phyloP scores from a whole-genome alignment of 805 yeast genomes.

The Clavispora asparagi region DNA sequence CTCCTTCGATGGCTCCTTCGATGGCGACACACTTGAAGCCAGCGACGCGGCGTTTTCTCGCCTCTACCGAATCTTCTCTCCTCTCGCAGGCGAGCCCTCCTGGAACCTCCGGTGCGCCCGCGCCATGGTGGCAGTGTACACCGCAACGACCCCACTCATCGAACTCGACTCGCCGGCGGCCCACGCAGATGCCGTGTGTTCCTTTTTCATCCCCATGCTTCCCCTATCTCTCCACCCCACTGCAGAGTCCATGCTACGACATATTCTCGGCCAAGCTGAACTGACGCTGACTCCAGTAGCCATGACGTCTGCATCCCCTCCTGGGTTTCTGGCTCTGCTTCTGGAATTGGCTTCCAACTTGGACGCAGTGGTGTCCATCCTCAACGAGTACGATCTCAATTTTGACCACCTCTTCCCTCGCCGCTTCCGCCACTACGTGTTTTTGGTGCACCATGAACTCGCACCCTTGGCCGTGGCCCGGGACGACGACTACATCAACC shows the following conservation, averaged over 20 bases:
- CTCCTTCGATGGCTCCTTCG: background rate
- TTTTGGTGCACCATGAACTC: conserved; percentile 15
- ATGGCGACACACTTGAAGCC: background rate
- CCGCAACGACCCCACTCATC: background rate
- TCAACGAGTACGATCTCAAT: conserved; percentile 22
- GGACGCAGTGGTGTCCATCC: conserved; percentile 18
- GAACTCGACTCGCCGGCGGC: background rate
- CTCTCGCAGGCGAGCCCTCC: background rate
- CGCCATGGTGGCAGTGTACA: background rate
- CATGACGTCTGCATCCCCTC: background rate
- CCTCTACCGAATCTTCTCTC: background rate
- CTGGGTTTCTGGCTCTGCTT: background rate
- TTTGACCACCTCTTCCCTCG: conserved; percentile 20
- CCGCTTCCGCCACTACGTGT: conserved; percentile 20
- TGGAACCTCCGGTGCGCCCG: background rate
- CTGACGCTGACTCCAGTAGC: too few species aligned
- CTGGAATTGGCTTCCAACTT: conserved; percentile 8
- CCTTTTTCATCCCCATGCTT: background rate
- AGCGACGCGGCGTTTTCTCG: background rate
- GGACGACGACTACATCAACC: conserved; percentile 21
- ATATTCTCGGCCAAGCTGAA: too few species aligned
- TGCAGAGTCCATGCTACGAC: background rate
- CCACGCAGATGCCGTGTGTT: background rate
- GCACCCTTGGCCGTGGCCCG: conserved; percentile 12
- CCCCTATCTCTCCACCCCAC: background rate